These are phyloP conservation scores for Phytophthora sansomeana DNA, from an alignment of 352 stramenopile genomes.

Conservation along the genomic window DNA sequence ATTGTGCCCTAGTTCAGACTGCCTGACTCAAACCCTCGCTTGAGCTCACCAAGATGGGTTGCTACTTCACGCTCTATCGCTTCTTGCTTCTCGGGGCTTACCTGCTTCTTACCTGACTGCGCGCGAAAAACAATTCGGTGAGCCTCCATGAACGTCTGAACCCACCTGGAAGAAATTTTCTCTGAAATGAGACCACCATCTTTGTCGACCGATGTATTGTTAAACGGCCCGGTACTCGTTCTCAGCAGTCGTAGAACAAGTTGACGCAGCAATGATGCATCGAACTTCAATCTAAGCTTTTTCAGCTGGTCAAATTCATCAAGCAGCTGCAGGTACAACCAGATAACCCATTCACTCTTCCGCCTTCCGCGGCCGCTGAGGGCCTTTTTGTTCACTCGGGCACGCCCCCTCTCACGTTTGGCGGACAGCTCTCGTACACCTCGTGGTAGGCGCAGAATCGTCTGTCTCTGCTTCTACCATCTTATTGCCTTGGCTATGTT, in stretches of 20 bases:
- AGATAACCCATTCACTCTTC: no score
- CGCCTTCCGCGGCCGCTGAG: conserved; percentile 3
- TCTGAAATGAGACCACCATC: background rate
- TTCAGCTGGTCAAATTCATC: conserved; percentile 11
- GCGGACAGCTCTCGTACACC: background rate
- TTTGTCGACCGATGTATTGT: background rate
- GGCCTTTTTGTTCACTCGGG: conserved; percentile 4
- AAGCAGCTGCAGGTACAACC: no score
- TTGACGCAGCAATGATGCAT: conserved; percentile 12
- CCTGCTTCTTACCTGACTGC: conserved; percentile 5
- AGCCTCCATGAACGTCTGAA: conserved; percentile 26
- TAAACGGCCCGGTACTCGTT: background rate
- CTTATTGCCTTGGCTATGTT: conserved; percentile 16
- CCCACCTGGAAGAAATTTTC: conserved; percentile 9
- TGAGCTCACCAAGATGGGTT: conserved; percentile 21
- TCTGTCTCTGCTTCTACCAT: conserved; percentile 10
- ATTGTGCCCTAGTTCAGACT: conserved; percentile 28
- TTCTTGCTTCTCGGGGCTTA: conserved; percentile 15
- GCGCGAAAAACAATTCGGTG: conserved; percentile 18
- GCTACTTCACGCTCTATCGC: conserved; percentile 25
- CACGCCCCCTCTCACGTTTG: background rate
- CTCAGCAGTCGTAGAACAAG: conserved; percentile 13
- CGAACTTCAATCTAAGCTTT: conserved; percentile 10
- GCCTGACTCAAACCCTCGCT: conserved; percentile 23
- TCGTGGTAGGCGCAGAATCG: no score